Conservation (phyloP, 208 protist genomes). For the Acanthamoeba healyi region DNA sequence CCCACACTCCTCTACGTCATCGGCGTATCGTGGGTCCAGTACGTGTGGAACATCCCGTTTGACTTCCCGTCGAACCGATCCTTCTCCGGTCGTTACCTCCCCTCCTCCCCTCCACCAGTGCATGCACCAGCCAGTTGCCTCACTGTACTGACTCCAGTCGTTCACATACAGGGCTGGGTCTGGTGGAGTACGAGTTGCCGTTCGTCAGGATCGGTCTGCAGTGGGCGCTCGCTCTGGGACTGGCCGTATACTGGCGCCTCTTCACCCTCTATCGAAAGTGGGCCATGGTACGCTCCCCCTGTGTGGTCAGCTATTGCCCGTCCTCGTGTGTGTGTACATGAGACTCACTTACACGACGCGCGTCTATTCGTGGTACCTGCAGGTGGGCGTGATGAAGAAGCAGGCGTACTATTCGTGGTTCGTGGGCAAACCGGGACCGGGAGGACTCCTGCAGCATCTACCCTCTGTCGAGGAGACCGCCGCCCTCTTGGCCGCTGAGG, state of each 20-base stretch:
- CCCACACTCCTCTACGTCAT: constrained; percentile 53
- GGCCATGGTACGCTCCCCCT: not conserved
- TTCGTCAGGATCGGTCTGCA: constrained; percentile 43
- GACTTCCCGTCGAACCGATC: not conserved
- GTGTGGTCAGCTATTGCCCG: too few species aligned
- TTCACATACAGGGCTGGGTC: not conserved
- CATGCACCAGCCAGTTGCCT: too few species aligned
- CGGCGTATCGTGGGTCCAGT: not conserved
- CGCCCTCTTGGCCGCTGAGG: not conserved
- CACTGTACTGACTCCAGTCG: not conserved
- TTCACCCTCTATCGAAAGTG: constrained; percentile 56
- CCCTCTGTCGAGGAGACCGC: constrained; percentile 12
- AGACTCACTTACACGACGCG: too few species aligned
- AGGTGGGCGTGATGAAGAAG: constrained; percentile 34
- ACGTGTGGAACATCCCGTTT: constrained; percentile 67
- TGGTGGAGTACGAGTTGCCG: constrained; percentile 32
- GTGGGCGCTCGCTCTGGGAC: constrained; percentile 57
- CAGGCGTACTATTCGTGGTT: constrained; percentile 66
- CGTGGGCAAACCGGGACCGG: not conserved
- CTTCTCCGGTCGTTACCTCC: not conserved
- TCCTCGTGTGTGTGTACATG: too few species aligned
- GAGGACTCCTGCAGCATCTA: not conserved
- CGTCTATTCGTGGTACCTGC: not conserved
- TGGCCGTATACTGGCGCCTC: constrained; percentile 60
- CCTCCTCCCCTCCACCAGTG: too few species aligned